Conservation (phyloP, 768 basidiomycete species). For the Asterophora lycoperdoides region DNA sequence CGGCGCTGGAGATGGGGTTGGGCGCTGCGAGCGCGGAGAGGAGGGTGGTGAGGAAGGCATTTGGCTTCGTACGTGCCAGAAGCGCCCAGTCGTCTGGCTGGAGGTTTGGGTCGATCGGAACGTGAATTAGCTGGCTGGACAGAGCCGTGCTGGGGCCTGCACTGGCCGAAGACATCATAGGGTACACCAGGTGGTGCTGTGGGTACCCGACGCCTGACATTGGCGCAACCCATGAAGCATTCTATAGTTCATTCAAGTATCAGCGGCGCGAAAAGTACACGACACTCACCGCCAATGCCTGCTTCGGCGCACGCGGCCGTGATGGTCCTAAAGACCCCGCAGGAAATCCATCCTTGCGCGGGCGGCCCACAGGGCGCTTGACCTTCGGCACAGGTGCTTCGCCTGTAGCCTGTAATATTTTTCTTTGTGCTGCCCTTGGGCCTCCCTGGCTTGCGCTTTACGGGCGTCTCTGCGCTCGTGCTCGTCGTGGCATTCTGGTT, state of each 20-base stretch:
- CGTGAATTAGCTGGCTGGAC: not conserved
- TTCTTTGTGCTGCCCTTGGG: slow-evolving; percentile 83
- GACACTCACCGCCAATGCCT: slow-evolving; percentile 2
- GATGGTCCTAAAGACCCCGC: slow-evolving; percentile 62
- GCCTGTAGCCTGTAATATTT: slow-evolving; percentile 33
- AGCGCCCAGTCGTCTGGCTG: slow-evolving; percentile 63
- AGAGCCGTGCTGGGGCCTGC: not conserved
- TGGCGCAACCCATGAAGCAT: not conserved
- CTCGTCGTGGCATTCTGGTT: not conserved
- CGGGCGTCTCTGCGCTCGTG: not conserved
- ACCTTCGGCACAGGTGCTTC: slow-evolving; percentile 44
- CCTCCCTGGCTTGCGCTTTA: slow-evolving; percentile 68
- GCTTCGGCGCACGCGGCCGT: slow-evolving; percentile 22
- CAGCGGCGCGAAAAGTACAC: too few relatives aligned
- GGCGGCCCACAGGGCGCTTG: slow-evolving; percentile 77
- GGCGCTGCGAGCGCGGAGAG: slow-evolving; percentile 57
- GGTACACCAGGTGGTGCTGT: slow-evolving; percentile 1
- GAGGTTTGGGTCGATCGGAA: slow-evolving; percentile 50
- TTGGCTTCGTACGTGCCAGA: slow-evolving; percentile 50
- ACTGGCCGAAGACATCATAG: not conserved
- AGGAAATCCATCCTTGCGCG: slow-evolving; percentile 77
- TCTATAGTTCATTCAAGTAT: not conserved
- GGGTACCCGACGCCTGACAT: slow-evolving; percentile 10
- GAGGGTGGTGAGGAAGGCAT: slow-evolving; percentile 53
- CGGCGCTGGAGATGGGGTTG: slow-evolving; percentile 55